These are phyloP conservation scores for Ulota crispa DNA, from an alignment of 225 moss, liverwort and hornwort species.

Conservation along the genomic window DNA sequence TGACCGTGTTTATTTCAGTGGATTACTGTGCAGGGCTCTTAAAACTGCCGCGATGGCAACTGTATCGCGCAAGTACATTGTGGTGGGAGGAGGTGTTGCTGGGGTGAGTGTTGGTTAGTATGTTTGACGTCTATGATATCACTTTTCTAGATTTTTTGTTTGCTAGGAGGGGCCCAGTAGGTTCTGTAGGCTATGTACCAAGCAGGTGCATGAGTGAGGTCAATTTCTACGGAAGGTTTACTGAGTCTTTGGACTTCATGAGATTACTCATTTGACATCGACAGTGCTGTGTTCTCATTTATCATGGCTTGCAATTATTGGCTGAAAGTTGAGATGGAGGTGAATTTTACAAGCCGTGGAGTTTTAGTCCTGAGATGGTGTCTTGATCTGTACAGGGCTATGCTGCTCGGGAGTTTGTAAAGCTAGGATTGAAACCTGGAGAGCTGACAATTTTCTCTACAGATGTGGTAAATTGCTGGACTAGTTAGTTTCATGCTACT, in stretches of 20 bases:
- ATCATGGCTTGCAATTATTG: background rate
- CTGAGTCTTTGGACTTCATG: background rate
- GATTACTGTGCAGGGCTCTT: conserved; percentile 20
- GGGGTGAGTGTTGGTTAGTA: conserved; percentile 34
- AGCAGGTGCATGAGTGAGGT: background rate
- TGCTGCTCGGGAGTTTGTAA: conserved; percentile 53
- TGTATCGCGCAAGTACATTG: conserved; percentile 42
- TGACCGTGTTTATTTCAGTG: background rate
- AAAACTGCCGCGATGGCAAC: conserved; percentile 33
- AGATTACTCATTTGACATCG: background rate
- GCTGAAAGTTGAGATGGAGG: background rate
- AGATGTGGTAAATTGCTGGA: conserved; percentile 27
- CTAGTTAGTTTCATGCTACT: background rate
- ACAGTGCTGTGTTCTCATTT: background rate
- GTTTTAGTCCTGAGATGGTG: conserved; percentile 15
- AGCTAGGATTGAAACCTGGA: conserved; percentile 39
- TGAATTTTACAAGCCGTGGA: background rate
- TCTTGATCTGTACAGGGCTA: conserved; percentile 40
- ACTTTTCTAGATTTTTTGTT: background rate
- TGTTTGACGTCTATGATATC: background rate
- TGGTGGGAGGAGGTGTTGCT: conserved; percentile 61
- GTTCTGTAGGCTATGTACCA: background rate
- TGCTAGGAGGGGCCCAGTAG: background rate
- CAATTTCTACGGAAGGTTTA: background rate
- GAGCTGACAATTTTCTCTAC: conserved; percentile 43